phyloP scores from a whole-genome alignment of 805 yeast species.

The Myxozyma monticola region DNA sequence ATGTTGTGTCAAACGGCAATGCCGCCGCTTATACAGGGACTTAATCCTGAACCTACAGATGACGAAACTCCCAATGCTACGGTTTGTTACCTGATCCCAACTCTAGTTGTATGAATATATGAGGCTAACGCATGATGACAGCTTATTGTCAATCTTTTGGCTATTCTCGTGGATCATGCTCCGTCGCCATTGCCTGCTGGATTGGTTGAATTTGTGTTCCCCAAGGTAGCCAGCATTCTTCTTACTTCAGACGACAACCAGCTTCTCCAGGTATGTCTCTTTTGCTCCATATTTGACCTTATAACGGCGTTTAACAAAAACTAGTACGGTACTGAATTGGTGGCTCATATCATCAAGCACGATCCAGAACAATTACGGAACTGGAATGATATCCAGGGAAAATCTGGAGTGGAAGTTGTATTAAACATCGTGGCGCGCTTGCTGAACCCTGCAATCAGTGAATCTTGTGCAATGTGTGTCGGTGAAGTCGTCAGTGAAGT shows the following conservation, averaged over 20 bases:
- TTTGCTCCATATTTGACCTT: neutral
- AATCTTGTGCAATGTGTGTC: conserved; percentile 77
- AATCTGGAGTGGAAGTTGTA: conserved; percentile 56
- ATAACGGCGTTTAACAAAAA: neutral
- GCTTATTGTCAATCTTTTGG: conserved; percentile 22
- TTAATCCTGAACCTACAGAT: conserved; percentile 8
- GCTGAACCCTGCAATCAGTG: conserved; percentile 68
- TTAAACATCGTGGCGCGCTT: conserved; percentile 66
- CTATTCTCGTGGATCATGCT: conserved; percentile 23
- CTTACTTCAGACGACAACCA: conserved; percentile 24
- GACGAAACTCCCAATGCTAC: conserved; percentile 11
- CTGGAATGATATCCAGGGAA: conserved; percentile 31
- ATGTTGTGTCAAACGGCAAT: conserved; percentile 33
- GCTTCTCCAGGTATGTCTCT: conserved; percentile 17
- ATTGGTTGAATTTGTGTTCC: conserved; percentile 24
- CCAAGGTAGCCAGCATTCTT: conserved; percentile 20
- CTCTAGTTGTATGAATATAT: no score
- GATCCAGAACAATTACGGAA: conserved; percentile 36
- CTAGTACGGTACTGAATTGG: conserved; percentile 69
- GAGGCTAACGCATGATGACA: neutral
- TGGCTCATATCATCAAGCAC: conserved; percentile 56
- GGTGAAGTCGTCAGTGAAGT: conserved; percentile 66
- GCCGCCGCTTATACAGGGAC: conserved; percentile 22
- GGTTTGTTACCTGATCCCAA: conserved; percentile 12
- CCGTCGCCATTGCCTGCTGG: conserved; percentile 28